These are phyloP conservation scores for Rhodotorula sp. DNA, from an alignment of 1,284 basidiomycete genomes.

Conservation along the genomic window DNA sequence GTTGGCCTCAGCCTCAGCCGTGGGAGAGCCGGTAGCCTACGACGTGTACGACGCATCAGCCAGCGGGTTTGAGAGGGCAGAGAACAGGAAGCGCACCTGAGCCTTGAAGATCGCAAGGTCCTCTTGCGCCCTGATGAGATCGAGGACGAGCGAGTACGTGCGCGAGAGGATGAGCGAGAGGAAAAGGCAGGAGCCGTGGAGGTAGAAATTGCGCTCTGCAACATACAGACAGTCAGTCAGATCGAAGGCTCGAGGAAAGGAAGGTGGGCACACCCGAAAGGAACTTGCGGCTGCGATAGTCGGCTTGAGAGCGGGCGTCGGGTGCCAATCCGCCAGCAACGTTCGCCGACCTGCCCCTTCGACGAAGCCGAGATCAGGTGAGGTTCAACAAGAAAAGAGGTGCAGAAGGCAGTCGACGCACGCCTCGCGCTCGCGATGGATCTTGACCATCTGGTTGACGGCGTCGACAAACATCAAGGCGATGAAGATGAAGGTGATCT, in stretches of 20 bases:
- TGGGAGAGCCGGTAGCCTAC: not conserved
- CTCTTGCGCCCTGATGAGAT: slow-evolving; percentile 53
- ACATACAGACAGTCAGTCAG: not conserved
- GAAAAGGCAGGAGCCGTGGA: slow-evolving; percentile 50
- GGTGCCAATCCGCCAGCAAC: slow-evolving; percentile 8
- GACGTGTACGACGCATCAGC: not conserved
- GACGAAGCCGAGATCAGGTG: not conserved
- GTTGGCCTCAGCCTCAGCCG: not conserved
- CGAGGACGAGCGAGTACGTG: slow-evolving; percentile 52
- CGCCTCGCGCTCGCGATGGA: slow-evolving; percentile 38
- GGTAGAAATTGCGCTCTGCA: slow-evolving; percentile 45
- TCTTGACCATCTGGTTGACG: slow-evolving; percentile 41
- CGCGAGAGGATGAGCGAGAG: slow-evolving; percentile 51
- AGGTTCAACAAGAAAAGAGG: too few species aligned
- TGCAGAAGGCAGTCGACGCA: not conserved
- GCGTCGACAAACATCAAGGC: slow-evolving; percentile 38
- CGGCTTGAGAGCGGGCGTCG: slow-evolving; percentile 46
- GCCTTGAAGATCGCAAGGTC: slow-evolving; percentile 47
- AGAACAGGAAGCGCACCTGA: slow-evolving; percentile 10
- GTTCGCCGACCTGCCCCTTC: not conserved
- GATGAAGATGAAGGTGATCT: slow-evolving; percentile 43
- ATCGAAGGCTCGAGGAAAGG: not conserved
- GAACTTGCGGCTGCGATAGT: slow-evolving; percentile 48
- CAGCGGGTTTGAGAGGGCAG: not conserved
- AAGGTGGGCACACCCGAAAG: slow-evolving; percentile 27